phyloP scores from a whole-genome alignment of 106 monocot species.

The Platanthera zijinensis region DNA sequence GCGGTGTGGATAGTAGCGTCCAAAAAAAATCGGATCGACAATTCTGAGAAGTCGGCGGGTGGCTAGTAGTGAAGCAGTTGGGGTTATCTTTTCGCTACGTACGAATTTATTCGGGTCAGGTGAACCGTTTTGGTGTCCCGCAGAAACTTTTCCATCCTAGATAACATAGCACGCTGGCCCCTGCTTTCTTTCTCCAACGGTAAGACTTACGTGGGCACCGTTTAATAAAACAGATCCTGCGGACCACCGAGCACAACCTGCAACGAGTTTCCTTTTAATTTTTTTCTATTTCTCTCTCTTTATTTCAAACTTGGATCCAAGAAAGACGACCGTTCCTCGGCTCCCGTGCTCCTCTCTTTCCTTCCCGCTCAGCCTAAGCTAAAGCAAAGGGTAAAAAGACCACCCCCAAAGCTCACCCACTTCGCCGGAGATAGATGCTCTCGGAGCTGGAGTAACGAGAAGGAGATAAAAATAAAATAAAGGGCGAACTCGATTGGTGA shows the following conservation, averaged over 20 bases:
- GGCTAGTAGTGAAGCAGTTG: too few species aligned
- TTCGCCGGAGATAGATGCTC: conserved; percentile 9
- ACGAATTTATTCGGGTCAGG: neutral
- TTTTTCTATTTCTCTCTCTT: neutral
- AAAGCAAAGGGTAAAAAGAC: neutral
- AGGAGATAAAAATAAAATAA: neutral
- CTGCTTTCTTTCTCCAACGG: neutral
- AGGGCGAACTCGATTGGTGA: neutral
- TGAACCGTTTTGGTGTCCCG: neutral
- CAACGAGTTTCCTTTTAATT: neutral
- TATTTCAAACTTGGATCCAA: conserved; percentile 27
- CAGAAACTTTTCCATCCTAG: neutral
- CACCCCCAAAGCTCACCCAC: neutral
- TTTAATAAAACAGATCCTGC: neutral
- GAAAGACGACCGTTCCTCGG: conserved; percentile 44
- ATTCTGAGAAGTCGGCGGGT: too few species aligned
- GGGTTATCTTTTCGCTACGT: neutral
- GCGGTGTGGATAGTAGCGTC: too few species aligned
- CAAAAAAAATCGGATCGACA: too few species aligned
- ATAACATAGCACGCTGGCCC: neutral
- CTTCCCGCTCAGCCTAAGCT: conserved; percentile 3
- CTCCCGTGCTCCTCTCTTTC: conserved; percentile 14
- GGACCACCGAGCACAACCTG: conserved; percentile 1
- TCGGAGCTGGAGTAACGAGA: neutral
- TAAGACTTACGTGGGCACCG: neutral